A percentile compares a stretch with the other conserved stretches of the same genome.
Conservation (phyloP, 805 yeast species). For the Zygosaccharomyces siamensis region DNA sequence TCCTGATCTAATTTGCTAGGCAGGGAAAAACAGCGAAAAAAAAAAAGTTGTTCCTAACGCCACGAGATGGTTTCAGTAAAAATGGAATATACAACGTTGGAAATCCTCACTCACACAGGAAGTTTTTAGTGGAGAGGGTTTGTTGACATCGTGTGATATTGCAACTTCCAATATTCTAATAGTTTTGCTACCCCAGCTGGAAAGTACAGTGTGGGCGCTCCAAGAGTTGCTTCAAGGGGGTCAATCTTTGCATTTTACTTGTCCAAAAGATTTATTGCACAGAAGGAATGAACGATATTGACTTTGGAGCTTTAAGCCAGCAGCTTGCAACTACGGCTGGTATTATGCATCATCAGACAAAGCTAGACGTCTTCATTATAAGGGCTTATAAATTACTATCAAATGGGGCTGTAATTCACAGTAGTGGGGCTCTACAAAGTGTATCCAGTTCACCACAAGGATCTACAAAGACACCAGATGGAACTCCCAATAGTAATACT, state of each 20-base stretch:
- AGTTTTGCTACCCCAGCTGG: slow-evolving; percentile 1
- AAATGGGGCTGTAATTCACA: slow-evolving; percentile 18
- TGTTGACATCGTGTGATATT: background rate
- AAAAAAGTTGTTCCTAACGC: background rate
- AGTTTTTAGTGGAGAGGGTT: background rate
- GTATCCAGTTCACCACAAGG: slow-evolving; percentile 26
- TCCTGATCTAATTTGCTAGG: background rate
- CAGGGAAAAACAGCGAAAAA: background rate
- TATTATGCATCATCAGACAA: slow-evolving; percentile 23
- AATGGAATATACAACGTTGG: background rate
- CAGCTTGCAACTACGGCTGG: slow-evolving; percentile 15
- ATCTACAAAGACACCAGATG: slow-evolving; percentile 22
- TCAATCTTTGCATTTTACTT: background rate
- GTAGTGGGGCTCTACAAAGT: slow-evolving; percentile 15
- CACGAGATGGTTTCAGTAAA: slow-evolving; percentile 4
- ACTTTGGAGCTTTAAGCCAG: slow-evolving; percentile 16
- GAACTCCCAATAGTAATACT: slow-evolving; percentile 9
- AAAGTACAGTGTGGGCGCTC: slow-evolving; percentile 6
- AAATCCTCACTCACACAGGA: background rate
- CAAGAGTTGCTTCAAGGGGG: slow-evolving; percentile 7
- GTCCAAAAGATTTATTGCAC: background rate
- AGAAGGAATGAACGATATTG: slow-evolving; percentile 18
- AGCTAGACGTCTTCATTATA: slow-evolving; percentile 25
- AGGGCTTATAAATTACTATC: slow-evolving; percentile 22
- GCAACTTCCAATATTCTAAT: background rate